Percentiles rank a stretch among this genome's conserved stretches.
Conservation (phyloP, 176 grass and related monocot genomes). For the Musa acuminata region DNA sequence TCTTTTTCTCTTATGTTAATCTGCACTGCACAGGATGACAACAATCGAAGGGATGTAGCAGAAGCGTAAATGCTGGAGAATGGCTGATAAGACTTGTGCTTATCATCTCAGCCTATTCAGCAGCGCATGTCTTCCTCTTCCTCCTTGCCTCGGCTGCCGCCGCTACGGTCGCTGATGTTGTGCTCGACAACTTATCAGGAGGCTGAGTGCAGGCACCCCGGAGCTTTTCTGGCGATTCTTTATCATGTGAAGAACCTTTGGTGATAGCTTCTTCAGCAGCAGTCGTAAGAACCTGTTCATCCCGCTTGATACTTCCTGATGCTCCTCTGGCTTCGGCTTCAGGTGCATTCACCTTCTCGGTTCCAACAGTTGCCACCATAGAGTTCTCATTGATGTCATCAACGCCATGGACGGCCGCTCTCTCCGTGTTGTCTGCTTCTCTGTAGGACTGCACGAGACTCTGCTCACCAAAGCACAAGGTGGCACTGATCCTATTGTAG, state of each 20-base stretch:
- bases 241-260: background rate
- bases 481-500: background rate
- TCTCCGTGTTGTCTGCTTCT: background rate
- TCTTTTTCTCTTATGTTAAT: no score
- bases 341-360: background rate
- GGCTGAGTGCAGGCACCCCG: background rate
- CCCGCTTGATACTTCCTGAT: background rate
- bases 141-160: conserved; percentile 54
- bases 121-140: background rate
- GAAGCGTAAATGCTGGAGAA: no score
- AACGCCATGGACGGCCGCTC: background rate
- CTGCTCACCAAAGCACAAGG: conserved; percentile 33
- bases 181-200: background rate
- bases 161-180: conserved; percentile 22
- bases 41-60: no score
- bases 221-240: background rate
- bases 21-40: no score
- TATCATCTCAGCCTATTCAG: background rate
- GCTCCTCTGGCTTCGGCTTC: background rate
- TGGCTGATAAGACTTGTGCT: no score
- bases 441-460: background rate
- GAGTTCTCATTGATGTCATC: background rate
- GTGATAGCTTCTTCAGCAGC: background rate
- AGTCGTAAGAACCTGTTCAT: background rate
- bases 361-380: background rate